phyloP scores from a whole-genome alignment of 371 early-diverging fungal genomes.

The Mortierella sp. region DNA sequence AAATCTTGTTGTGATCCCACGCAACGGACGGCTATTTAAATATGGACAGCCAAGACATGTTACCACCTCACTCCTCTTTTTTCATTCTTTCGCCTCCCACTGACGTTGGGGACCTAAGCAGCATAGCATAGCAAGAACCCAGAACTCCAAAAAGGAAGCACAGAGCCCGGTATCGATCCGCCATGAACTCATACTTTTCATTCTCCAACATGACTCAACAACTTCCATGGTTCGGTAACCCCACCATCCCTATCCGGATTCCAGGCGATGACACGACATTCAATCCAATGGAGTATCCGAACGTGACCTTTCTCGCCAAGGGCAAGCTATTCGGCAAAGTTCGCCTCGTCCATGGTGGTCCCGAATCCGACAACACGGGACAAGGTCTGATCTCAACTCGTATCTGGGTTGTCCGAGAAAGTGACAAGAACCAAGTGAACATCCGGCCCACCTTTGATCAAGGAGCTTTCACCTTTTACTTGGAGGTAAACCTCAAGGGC shows the following conservation, averaged over 20 bases:
- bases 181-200: too few species aligned
- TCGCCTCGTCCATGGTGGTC: constrained; percentile 31
- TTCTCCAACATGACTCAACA: too few species aligned
- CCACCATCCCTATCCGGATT: constrained; percentile 41
- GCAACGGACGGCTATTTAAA: too few species aligned
- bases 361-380: constrained; percentile 21
- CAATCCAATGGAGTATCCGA: constrained; percentile 45
- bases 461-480: constrained; percentile 10
- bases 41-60: too few species aligned
- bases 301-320: constrained; percentile 30
- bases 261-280: constrained; percentile 47
- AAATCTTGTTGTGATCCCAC: too few species aligned
- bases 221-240: neutral
- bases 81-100: too few species aligned
- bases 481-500: constrained; percentile 45
- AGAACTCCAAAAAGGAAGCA: neutral
- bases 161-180: too few species aligned
- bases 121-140: too few species aligned
- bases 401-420: constrained; percentile 29
- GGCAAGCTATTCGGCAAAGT: constrained; percentile 34
- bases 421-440: constrained; percentile 15
- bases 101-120: too few species aligned
- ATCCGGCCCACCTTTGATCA: constrained; percentile 24
- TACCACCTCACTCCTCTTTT: too few species aligned
- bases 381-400: constrained; percentile 37